Percentiles rank a stretch among this genome's conserved stretches.
phyloP scores from a whole-genome alignment of 2,329 filamentous ascomycete genomes.

The Dendryphion nanum region DNA sequence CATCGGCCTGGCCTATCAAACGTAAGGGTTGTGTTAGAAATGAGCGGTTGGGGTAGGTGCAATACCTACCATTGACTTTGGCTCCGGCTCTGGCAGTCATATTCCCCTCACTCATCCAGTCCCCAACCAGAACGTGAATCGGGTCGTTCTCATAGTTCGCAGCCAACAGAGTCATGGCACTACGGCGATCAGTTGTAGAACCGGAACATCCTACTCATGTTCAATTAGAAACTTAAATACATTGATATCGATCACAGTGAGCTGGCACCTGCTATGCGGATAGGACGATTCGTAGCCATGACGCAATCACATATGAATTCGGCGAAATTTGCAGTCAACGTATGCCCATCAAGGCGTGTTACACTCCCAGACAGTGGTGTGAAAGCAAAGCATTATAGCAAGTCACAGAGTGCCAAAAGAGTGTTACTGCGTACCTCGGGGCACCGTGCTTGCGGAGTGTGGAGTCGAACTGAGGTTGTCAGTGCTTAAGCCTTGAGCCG shows the following conservation, averaged over 20 bases:
- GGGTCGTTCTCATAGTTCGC: conserved; percentile 26
- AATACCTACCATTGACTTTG: conserved; percentile 18
- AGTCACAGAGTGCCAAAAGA: not conserved
- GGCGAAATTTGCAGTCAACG: not conserved
- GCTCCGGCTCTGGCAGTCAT: conserved; percentile 27
- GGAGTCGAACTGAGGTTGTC: conserved; percentile 19
- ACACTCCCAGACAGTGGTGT: not conserved
- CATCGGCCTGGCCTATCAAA: conserved; percentile 30
- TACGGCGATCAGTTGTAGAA: conserved; percentile 30
- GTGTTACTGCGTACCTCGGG: conserved; percentile 11
- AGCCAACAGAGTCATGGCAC: conserved; percentile 30
- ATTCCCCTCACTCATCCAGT: conserved; percentile 33
- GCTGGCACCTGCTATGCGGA: conserved; percentile 18
- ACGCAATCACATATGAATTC: conserved; percentile 2
- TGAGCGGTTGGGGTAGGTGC: not conserved
- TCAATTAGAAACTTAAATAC: not conserved
- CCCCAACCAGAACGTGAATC: conserved; percentile 32
- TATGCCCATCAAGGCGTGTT: conserved; percentile 4
- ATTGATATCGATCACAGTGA: not conserved
- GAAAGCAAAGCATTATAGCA: not conserved
- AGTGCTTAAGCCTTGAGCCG: too few relatives aligned
- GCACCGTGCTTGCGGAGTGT: conserved; percentile 4
- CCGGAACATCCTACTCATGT: conserved; percentile 26
- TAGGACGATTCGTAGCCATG: conserved; percentile 17
- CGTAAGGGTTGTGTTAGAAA: conserved; percentile 3